A percentile compares a stretch with the other conserved stretches of the same genome.
phyloP scores from a whole-genome alignment of 352 stramenopile genomes.

The Globisporangium alternatum region DNA sequence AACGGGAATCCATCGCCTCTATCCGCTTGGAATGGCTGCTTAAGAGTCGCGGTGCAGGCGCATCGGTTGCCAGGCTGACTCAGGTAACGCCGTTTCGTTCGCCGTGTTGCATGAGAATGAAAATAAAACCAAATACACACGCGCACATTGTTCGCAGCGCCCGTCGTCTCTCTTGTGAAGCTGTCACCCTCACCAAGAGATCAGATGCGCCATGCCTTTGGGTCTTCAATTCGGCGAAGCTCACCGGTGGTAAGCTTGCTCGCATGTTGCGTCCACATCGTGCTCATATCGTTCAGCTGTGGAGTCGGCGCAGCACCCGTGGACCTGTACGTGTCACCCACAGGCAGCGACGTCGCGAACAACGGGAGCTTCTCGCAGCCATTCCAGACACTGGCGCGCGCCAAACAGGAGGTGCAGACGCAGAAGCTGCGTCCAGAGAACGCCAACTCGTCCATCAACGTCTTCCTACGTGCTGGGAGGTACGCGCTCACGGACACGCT shows the following conservation, averaged over 20 bases:
- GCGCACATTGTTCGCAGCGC: neutral
- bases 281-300: neutral
- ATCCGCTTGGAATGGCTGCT: neutral
- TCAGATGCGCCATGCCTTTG: neutral
- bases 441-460: slow-evolving; percentile 38
- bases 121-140: neutral
- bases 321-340: slow-evolving; percentile 48
- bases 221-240: neutral
- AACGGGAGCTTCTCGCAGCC: slow-evolving; percentile 45
- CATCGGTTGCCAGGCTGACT: neutral
- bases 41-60: neutral
- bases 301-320: neutral
- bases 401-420: slow-evolving; percentile 33
- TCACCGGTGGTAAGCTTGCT: neutral
- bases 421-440: slow-evolving; percentile 26
- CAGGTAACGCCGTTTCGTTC: slow-evolving; percentile 9
- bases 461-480: slow-evolving; percentile 50
- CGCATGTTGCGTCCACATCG: neutral
- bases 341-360: slow-evolving; percentile 32
- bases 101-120: neutral
- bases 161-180: neutral
- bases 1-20: no score
- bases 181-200: neutral
- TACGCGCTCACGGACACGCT: slow-evolving; percentile 56
- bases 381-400: slow-evolving; percentile 52